phyloP scores from a whole-genome alignment of 2,329 filamentous ascomycete species.

The Pestalotiopsis sp. region DNA sequence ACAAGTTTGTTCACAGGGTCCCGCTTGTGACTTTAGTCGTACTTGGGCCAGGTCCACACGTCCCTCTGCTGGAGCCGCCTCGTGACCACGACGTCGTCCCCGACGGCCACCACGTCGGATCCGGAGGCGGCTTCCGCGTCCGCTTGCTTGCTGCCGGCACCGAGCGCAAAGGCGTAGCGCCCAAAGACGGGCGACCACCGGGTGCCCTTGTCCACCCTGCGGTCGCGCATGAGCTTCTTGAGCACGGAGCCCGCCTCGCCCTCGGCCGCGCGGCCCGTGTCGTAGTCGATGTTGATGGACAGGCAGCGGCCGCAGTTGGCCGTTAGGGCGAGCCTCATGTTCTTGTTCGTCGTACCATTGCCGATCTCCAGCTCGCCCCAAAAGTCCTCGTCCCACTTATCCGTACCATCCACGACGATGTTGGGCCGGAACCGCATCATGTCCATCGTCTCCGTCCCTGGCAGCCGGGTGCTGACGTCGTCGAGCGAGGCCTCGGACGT shows the following conservation, averaged over 20 bases:
- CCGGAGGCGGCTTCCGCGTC: neutral
- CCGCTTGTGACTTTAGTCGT: neutral
- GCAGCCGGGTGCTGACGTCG: slow-evolving; percentile 61
- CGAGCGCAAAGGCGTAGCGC: slow-evolving; percentile 64
- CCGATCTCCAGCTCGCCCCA: slow-evolving; percentile 59
- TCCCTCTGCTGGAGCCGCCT: slow-evolving; percentile 51
- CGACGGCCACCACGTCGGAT: slow-evolving; percentile 44
- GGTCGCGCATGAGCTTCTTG: slow-evolving; percentile 69
- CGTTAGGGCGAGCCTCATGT: slow-evolving; percentile 54
- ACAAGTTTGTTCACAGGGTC: too few species aligned
- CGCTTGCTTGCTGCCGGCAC: slow-evolving; percentile 8
- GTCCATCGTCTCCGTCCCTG: slow-evolving; percentile 51
- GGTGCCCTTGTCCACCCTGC: slow-evolving; percentile 67
- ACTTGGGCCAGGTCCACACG: slow-evolving; percentile 50
- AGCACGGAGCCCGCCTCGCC: slow-evolving; percentile 62
- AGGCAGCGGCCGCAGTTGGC: slow-evolving; percentile 69
- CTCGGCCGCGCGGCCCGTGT: slow-evolving; percentile 57
- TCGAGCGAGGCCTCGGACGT: slow-evolving; percentile 69
- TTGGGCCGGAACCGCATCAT: slow-evolving; percentile 74
- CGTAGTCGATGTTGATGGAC: slow-evolving; percentile 72
- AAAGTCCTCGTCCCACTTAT: slow-evolving; percentile 69
- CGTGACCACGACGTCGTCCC: slow-evolving; percentile 55
- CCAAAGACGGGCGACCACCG: slow-evolving; percentile 74
- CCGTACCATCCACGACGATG: slow-evolving; percentile 63
- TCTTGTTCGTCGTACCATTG: slow-evolving; percentile 29